phyloP scores from a whole-genome alignment of 2,329 filamentous ascomycete genomes.

The Colletotrichum viniferum region DNA sequence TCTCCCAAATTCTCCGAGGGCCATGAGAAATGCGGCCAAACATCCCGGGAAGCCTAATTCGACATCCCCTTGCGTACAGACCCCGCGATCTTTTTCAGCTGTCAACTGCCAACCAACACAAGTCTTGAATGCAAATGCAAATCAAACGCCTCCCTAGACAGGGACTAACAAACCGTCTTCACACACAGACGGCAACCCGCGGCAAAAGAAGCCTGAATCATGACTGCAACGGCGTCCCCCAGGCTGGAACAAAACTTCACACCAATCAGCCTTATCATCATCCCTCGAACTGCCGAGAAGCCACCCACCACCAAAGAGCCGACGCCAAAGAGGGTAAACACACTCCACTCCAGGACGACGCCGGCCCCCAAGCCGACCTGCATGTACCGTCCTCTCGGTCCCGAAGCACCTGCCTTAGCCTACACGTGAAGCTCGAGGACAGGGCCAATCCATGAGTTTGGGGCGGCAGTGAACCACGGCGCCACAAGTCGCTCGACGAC shows the following conservation, averaged over 20 bases:
- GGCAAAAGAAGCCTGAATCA: not conserved
- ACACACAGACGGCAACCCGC: not conserved
- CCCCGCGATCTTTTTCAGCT: not conserved
- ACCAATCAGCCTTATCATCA: not conserved
- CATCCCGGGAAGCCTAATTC: not conserved
- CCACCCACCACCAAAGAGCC: not conserved
- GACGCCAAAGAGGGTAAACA: not conserved
- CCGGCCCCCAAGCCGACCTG: not conserved
- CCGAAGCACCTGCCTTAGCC: not conserved
- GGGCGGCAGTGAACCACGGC: slow-evolving; percentile 3
- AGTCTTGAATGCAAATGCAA: not conserved
- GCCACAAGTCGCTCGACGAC: slow-evolving; percentile 1
- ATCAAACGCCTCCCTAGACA: not conserved
- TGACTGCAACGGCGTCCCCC: not conserved
- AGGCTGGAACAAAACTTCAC: not conserved
- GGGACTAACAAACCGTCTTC: not conserved
- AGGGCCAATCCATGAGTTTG: not conserved
- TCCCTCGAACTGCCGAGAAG: slow-evolving; percentile 12
- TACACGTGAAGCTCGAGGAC: not conserved
- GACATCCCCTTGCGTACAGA: not conserved
- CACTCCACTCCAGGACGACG: not conserved
- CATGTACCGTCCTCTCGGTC: not conserved
- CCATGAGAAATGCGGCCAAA: not conserved
- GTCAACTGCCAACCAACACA: not conserved
- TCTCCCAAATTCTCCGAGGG: not conserved